Evolutionary conservation across 257 asterid species (phyloP).

Genomic region (Capsicum chinense): DNA sequence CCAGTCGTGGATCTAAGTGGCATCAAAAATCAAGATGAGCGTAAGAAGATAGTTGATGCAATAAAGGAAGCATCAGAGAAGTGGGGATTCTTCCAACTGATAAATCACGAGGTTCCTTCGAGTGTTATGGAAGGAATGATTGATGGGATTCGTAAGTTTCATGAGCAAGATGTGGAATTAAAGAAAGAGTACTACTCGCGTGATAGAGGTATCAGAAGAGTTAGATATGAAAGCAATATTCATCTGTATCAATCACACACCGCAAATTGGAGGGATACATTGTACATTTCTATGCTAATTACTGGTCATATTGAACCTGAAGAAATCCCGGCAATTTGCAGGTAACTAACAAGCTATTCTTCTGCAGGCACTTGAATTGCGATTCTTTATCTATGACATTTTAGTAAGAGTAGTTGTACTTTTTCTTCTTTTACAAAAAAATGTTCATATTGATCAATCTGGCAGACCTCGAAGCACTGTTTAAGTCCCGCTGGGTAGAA

Average conservation of each 20-base stretch:
- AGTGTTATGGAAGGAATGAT: slow-evolving; percentile 58
- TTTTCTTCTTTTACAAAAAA: too few species aligned
- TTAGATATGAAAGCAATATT: slow-evolving; percentile 60
- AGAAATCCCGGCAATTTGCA: slow-evolving; percentile 67
- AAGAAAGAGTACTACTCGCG: slow-evolving; percentile 51
- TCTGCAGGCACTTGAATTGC: neutral
- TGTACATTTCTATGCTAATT: slow-evolving; percentile 43
- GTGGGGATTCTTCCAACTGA: slow-evolving; percentile 68
- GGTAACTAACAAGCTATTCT: slow-evolving; percentile 35
- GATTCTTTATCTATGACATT: neutral
- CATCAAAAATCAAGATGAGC: slow-evolving; percentile 31
- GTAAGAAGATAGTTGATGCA: slow-evolving; percentile 35
- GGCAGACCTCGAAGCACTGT: too few species aligned
- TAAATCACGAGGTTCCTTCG: slow-evolving; percentile 61
- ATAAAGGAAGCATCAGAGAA: slow-evolving; percentile 55
- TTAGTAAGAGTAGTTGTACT: too few species aligned
- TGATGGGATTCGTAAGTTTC: slow-evolving; percentile 59
- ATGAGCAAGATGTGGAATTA: slow-evolving; percentile 59
- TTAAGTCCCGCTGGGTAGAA: too few species aligned
- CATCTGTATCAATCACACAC: slow-evolving; percentile 55
- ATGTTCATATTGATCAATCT: too few species aligned
- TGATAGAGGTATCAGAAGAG: slow-evolving; percentile 40
- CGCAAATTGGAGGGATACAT: slow-evolving; percentile 82
- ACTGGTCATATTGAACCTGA: slow-evolving; percentile 43
- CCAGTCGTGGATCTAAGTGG: slow-evolving; percentile 59